Percentiles rank a stretch among this genome's conserved stretches.
Evolutionary conservation across 2,329 filamentous ascomycete genomes (phyloP).

Genomic region (Ceratocystis huliohia): DNA sequence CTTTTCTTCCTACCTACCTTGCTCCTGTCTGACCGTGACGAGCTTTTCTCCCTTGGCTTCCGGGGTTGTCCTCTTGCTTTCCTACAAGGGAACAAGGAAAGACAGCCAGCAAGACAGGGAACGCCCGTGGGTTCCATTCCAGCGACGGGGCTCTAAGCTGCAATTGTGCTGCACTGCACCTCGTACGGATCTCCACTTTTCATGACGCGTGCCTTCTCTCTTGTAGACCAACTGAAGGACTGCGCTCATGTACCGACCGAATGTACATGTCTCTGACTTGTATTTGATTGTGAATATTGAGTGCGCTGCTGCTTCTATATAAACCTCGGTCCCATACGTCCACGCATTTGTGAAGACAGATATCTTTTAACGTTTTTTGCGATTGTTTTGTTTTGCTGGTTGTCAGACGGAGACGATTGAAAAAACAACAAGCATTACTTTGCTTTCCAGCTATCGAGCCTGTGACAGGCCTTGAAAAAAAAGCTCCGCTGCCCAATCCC

Average conservation of each 20-base stretch:
- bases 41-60: too few relatives aligned
- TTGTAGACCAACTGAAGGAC: not conserved
- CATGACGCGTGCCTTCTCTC: conserved; percentile 4
- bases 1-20: too few relatives aligned
- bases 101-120: not conserved
- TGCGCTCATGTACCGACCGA: not conserved
- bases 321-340: too few relatives aligned
- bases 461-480: not conserved
- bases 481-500: not conserved
- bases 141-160: not conserved
- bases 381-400: not conserved
- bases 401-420: not conserved
- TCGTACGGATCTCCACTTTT: not conserved
- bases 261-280: not conserved
- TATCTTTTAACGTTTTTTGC: too few relatives aligned
- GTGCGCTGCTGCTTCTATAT: too few relatives aligned
- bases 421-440: not conserved
- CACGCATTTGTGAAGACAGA: too few relatives aligned
- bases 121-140: conserved; percentile 5
- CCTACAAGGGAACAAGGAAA: not conserved
- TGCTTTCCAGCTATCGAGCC: not conserved
- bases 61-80: not conserved
- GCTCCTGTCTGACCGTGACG: too few relatives aligned
- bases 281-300: too few relatives aligned
- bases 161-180: too few relatives aligned